Evolutionary conservation across 441 rosid species (phyloP).

Genomic region (Manihot esculenta): DNA sequence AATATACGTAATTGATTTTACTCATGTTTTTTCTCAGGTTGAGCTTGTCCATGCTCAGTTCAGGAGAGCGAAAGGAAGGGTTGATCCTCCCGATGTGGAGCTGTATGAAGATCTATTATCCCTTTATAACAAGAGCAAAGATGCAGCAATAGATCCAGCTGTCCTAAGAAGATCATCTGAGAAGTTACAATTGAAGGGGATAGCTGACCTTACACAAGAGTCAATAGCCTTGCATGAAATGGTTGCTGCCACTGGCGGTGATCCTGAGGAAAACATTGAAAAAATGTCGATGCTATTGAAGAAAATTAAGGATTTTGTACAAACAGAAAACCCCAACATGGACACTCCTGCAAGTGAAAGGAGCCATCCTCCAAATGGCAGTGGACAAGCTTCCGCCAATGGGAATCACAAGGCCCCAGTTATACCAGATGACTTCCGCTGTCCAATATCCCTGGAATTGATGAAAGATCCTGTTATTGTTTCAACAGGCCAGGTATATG

Average conservation of each 20-base stretch:
- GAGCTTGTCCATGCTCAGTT: conserved; percentile 87
- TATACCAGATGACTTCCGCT: conserved; percentile 91
- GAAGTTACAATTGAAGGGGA: conserved; percentile 66
- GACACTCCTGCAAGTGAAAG: conserved; percentile 48
- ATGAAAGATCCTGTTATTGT: conserved; percentile 98
- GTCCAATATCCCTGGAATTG: conserved; percentile 92
- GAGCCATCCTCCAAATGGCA: conserved; percentile 38
- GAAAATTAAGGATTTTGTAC: conserved; percentile 83
- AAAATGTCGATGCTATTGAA: conserved; percentile 78
- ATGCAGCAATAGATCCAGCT: conserved; percentile 47
- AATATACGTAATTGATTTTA: conserved; percentile 16
- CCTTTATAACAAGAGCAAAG: conserved; percentile 52
- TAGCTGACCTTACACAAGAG: conserved; percentile 76
- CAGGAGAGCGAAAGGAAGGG: conserved; percentile 84
- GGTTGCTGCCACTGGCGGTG: conserved; percentile 67
- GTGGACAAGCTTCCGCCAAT: conserved; percentile 56
- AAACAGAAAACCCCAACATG: conserved; percentile 59
- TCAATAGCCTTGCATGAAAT: conserved; percentile 87
- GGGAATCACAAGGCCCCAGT: conserved; percentile 61
- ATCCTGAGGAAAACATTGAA: conserved; percentile 74
- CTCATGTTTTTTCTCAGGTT: conserved; percentile 44
- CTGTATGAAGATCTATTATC: conserved; percentile 62
- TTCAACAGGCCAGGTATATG: conserved; percentile 86
- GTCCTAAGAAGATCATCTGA: conserved; percentile 59
- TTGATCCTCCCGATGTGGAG: conserved; percentile 60